Evolutionary conservation across 345 rosid species (phyloP).

Genomic region (Brassica cretica): DNA sequence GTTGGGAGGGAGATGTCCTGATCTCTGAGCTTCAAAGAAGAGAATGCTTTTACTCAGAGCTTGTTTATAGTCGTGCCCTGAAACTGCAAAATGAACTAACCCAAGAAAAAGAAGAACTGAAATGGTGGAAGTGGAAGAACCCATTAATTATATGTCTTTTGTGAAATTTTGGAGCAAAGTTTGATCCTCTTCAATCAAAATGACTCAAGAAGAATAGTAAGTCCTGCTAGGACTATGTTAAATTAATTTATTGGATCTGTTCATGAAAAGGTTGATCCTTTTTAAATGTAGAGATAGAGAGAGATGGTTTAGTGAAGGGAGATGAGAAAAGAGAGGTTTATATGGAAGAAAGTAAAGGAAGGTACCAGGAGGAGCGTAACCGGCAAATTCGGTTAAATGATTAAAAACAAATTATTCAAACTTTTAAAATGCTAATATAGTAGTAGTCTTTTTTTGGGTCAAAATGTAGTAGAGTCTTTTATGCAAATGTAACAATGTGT

Average conservation of each 20-base stretch:
- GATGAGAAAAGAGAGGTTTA: conserved; percentile 39
- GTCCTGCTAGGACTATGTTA: conserved; percentile 36
- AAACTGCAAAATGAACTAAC: conserved; percentile 51
- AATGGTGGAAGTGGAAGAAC: conserved; percentile 19
- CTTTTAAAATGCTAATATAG: background rate
- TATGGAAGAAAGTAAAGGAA: conserved; percentile 47
- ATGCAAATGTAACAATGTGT: conserved; percentile 14
- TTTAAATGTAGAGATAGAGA: conserved; percentile 1
- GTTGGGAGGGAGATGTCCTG: conserved; percentile 78
- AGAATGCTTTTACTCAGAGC: conserved; percentile 88
- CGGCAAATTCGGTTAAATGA: conserved; percentile 25
- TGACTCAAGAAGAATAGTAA: conserved; percentile 13
- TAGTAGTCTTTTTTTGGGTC: background rate
- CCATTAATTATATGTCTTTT: conserved; percentile 15
- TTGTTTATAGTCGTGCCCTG: conserved; percentile 85
- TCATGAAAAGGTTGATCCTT: conserved; percentile 16
- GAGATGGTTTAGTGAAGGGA: conserved; percentile 34
- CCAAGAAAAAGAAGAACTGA: conserved; percentile 45
- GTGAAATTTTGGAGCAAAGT: background rate
- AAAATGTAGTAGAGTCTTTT: background rate
- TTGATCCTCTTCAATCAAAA: conserved; percentile 6
- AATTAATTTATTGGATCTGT: conserved; percentile 7
- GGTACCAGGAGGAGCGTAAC: conserved; percentile 55
- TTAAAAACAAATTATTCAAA: background rate
- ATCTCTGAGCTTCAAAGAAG: conserved; percentile 97